Evolutionary conservation across 176 grass and related monocot species (phyloP).

Genomic region (Aegilops speltoides): DNA sequence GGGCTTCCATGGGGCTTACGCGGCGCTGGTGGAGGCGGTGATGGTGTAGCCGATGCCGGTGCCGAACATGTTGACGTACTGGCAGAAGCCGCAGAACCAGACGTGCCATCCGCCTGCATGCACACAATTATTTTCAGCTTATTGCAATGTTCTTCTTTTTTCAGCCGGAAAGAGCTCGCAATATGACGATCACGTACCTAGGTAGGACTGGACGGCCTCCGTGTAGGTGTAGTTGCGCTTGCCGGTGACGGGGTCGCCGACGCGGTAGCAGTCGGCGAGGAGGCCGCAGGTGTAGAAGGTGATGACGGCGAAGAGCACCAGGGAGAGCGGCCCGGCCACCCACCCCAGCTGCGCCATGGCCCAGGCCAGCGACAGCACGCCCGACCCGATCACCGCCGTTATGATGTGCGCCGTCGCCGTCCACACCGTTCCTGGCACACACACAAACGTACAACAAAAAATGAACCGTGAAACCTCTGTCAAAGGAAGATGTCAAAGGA

Average conservation of each 20-base stretch:
- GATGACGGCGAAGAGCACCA: conserved; percentile 64
- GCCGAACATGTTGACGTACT: conserved; percentile 83
- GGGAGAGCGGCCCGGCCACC: conserved; percentile 50
- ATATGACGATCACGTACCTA: conserved; percentile 26
- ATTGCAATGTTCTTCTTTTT: neutral
- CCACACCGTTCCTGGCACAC: conserved; percentile 56
- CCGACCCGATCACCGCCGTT: conserved; percentile 92
- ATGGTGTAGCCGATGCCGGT: conserved; percentile 85
- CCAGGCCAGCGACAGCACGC: conserved; percentile 83
- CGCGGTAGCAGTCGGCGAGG: conserved; percentile 75
- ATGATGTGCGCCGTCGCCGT: conserved; percentile 82
- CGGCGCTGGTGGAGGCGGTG: conserved; percentile 71
- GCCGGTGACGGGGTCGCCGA: conserved; percentile 51
- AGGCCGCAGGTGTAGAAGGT: conserved; percentile 81
- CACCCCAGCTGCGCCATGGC: conserved; percentile 85
- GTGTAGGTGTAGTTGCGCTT: conserved; percentile 87
- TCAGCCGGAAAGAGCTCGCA: too few relatives aligned
- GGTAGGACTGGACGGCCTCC: conserved; percentile 60
- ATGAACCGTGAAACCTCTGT: neutral
- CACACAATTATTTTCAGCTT: neutral
- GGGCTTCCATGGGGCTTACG: conserved; percentile 32
- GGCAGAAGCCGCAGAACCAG: conserved; percentile 72
- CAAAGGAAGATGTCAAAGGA: neutral
- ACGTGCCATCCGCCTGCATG: conserved; percentile 54
- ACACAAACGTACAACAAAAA: too few relatives aligned